Conservation (phyloP, 2,329 filamentous ascomycete species). For the Leptodontidium sp. region DNA sequence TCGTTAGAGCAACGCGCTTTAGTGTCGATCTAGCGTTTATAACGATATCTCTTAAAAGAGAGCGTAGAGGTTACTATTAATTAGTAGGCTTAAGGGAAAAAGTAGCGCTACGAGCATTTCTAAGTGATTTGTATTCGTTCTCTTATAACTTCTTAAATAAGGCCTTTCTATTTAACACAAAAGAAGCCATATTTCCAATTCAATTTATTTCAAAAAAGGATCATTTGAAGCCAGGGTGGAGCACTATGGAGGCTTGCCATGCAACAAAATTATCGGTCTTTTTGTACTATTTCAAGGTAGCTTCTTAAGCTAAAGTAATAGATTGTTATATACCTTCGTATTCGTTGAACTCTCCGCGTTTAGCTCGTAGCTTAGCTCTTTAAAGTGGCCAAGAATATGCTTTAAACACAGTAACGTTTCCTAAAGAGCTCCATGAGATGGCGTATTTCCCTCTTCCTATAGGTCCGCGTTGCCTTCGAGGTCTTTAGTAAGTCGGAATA, state of each 20-base stretch:
- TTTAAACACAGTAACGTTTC: too few species aligned
- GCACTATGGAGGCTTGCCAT: too few species aligned
- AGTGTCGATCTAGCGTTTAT: neutral
- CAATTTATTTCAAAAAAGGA: neutral
- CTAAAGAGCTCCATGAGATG: neutral
- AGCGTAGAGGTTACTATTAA: neutral
- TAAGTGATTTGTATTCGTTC: neutral
- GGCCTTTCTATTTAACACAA: neutral
- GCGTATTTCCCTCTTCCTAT: neutral
- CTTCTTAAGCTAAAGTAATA: too few species aligned
- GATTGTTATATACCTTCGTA: too few species aligned
- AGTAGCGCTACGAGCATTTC: neutral
- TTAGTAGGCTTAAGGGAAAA: neutral
- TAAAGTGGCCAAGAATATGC: too few species aligned
- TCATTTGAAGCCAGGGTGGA: neutral
- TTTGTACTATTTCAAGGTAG: too few species aligned
- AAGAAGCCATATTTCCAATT: neutral
- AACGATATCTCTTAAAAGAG: too few species aligned
- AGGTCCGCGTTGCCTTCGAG: neutral
- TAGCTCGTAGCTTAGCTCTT: too few species aligned
- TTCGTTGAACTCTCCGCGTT: too few species aligned
- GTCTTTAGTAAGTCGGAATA: neutral
- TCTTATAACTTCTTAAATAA: neutral
- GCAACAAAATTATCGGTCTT: too few species aligned
- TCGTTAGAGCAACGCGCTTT: neutral